Evolutionary conservation across 2,329 filamentous ascomycete genomes (phyloP), one percentile per base, ranked within the genome.

Genomic region (Oidium heveae): DNA sequence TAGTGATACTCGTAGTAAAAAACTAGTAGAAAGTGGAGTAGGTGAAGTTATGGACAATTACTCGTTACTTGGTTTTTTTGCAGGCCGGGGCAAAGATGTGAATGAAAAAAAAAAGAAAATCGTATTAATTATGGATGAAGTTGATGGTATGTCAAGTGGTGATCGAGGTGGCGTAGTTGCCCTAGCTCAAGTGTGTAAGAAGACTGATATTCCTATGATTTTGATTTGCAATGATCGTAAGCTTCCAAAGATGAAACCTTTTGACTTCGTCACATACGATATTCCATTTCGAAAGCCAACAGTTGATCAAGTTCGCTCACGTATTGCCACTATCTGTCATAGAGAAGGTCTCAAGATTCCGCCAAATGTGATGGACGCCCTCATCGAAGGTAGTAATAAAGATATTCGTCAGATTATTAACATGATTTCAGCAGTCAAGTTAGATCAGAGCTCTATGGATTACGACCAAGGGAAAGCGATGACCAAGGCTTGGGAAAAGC

Each of bases 341-440:
- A 78, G 89, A 59, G 91, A 98, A 70, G 84, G 84, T 13, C 68
- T 98, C 58, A 94, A 88, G 67, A 76, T 98, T 56, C 83, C 88
- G 0, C 71, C 79, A 4, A 77, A 79, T 54, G 89, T 94, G 18
- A 77, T 98, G 55, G 89, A 96, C 66, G 86, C 88, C 18, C 74
- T 98, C 49, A 95, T 98, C 56, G 89, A 96, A 68, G 91, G 91
- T 20, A 94, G 84, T 58, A 85, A 89, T 67, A 86, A 91, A 55
- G 91, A 98, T 65, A 98, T 98, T 59, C 81, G 91, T 41, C 91
- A 96, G 68, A 88, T 96, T 57, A 91, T 98, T 69, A 98, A 98
- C 69, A 98, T 98, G 91, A 75, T 98, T 55, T 86, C 87, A 0
- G 93, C 91, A 0, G 84, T 87, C 52, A 96, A 94, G 66, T 74